Percentiles rank a stretch among this genome's conserved stretches.
Evolutionary conservation across 495 filamentous ascomycete species (phyloP).

Genomic region (Aspergillus sparsus): DNA sequence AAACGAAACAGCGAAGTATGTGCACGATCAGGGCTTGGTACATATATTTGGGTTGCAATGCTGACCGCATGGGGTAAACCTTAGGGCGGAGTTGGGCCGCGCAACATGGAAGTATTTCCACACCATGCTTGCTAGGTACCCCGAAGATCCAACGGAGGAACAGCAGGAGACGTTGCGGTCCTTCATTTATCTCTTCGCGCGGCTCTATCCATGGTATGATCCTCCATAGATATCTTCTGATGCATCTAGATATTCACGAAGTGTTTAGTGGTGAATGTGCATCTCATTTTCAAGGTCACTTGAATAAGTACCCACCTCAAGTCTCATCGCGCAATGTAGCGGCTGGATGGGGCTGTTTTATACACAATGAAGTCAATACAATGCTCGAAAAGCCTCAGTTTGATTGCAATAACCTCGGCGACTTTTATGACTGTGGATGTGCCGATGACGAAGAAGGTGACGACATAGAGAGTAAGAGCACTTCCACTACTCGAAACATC

Average conservation of each 20-base stretch:
- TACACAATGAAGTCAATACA: conserved; percentile 94
- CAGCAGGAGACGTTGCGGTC: conserved; percentile 81
- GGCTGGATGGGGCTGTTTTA: conserved; percentile 88
- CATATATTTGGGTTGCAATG: conserved; percentile 1
- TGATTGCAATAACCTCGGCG: conserved; percentile 86
- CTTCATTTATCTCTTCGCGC: conserved; percentile 86
- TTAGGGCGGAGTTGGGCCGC: conserved; percentile 82
- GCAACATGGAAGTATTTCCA: conserved; percentile 92
- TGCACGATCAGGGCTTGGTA: not conserved
- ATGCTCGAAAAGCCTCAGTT: conserved; percentile 78
- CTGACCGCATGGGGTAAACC: conserved; percentile 9
- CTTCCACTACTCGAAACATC: conserved; percentile 8
- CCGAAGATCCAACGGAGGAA: conserved; percentile 77
- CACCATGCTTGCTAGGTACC: conserved; percentile 93
- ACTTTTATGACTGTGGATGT: conserved; percentile 96
- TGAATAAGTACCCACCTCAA: conserved; percentile 87
- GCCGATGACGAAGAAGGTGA: conserved; percentile 62
- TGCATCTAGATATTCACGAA: conserved; percentile 13
- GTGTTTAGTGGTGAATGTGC: conserved; percentile 83
- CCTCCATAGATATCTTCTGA: not conserved
- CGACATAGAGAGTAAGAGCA: conserved; percentile 15
- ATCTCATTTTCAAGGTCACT: conserved; percentile 79
- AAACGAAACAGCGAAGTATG: conserved; percentile 78
- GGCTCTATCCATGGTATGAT: conserved; percentile 79
- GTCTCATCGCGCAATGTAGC: conserved; percentile 80